Base-by-base conservation (phyloP, 495 filamentous ascomycete genomes). In the Tuber borchii region DNA sequence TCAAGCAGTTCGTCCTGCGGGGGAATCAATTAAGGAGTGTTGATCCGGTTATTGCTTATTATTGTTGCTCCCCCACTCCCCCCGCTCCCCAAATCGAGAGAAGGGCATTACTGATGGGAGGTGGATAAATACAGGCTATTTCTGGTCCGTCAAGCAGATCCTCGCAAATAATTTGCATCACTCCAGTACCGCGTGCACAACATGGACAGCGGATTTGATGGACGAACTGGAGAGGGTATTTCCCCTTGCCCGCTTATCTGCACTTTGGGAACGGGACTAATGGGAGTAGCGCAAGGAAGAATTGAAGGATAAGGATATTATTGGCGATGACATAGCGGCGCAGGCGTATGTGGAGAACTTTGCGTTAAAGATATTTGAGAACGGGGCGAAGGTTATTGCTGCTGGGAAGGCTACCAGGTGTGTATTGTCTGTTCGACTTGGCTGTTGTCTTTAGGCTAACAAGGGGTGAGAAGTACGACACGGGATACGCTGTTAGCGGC, bases 311-410 rank as follows among this genome's bases (percentile, higher is more conserved):
- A 89, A 92, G 83, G 93, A 95, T 79, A 90, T 94, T 1, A 85
- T 93, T n/a, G 86, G 86, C 2, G 95, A 98, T 83, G 92, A 95
- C 78, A 85, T 90, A 16, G 93, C 93, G 5, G 94, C 92, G 0
- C 92, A 92, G 82, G 94, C 93, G 74, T 97, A 97, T 81, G 90
- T 97, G 48, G 94, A 97, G 84, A 92, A 97, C 81, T 99, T 99
- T 83, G 94, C 89, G 12, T 86, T 93, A 77, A 92, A 97, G 82
- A 93, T 94, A 19, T 93, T 99, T 73, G 87, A 91, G 39, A 88
- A 93, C 75, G 96, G 92, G 8, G 92, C 97, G 72, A 89, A 91
- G 34, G 90, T 92, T 7, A 89, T 98, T 81, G 90, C 91, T 72
- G 91, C 90, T 68, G 91, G 95, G 84, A 93, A 91, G 83, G 94